Conservation (phyloP, 192 early-diverging fungal genomes). For the Backusella tarrabulga region DNA sequence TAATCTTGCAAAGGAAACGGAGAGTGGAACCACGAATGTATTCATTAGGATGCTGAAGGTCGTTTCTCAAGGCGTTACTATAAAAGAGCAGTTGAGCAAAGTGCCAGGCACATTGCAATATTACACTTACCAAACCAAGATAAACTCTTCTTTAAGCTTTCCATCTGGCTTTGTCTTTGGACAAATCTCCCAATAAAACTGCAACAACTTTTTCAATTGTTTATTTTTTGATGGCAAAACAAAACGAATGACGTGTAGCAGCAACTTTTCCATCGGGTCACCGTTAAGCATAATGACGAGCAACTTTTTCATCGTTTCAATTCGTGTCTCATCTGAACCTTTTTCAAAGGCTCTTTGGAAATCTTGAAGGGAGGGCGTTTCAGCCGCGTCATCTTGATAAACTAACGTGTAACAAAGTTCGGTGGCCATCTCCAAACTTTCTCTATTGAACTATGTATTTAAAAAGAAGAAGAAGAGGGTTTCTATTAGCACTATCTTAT, state of each 20-base stretch:
- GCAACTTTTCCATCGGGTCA: slow-evolving; percentile 81
- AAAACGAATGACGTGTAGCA: slow-evolving; percentile 99
- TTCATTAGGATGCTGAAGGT: slow-evolving; percentile 98
- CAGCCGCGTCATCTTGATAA: slow-evolving; percentile 59
- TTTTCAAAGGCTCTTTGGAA: slow-evolving; percentile 82
- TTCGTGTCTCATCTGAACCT: slow-evolving; percentile 88
- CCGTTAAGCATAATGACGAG: slow-evolving; percentile 90
- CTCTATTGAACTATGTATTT: neutral
- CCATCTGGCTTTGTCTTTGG: slow-evolving; percentile 90
- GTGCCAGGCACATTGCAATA: neutral
- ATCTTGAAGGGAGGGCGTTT: slow-evolving; percentile 72
- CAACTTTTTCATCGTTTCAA: slow-evolving; percentile 94
- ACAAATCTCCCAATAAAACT: slow-evolving; percentile 98
- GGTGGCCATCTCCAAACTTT: slow-evolving; percentile 20
- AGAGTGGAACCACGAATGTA: slow-evolving; percentile 94
- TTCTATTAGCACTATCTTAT: neutral
- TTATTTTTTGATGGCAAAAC: slow-evolving; percentile 97
- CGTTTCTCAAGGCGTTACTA: slow-evolving; percentile 92
- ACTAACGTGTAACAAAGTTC: slow-evolving; percentile 64
- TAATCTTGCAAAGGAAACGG: slow-evolving; percentile 93
- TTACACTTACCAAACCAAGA: slow-evolving; percentile 78
- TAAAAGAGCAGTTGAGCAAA: neutral
- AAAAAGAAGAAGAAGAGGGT: neutral
- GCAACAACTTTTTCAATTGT: slow-evolving; percentile 92
- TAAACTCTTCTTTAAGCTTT: slow-evolving; percentile 92